Percentiles rank a stretch among this genome's conserved stretches.
phyloP scores from a whole-genome alignment of 2,329 filamentous ascomycete genomes.

The Sporothrix curviconia region DNA sequence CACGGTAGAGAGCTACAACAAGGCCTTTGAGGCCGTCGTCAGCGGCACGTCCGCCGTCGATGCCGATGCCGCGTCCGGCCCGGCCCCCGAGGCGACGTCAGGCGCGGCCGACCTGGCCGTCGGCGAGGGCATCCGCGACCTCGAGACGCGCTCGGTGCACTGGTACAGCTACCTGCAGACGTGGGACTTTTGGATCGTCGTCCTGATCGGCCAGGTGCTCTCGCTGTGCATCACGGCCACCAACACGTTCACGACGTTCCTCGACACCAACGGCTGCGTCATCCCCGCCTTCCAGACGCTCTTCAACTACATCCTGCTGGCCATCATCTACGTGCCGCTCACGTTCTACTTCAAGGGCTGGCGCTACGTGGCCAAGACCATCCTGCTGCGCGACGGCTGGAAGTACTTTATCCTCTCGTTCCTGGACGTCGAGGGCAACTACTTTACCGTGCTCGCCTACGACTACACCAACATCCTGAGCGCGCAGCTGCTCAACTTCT shows the following conservation, averaged over 20 bases:
- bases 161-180: slow-evolving; percentile 76
- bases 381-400: slow-evolving; percentile 72
- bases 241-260: slow-evolving; percentile 80
- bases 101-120: slow-evolving; percentile 34
- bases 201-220: slow-evolving; percentile 74
- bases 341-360: slow-evolving; percentile 75
- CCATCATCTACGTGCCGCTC: slow-evolving; percentile 71
- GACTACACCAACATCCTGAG: slow-evolving; percentile 85
- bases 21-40: slow-evolving; percentile 7
- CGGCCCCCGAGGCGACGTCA: slow-evolving; percentile 20
- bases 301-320: slow-evolving; percentile 87
- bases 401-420: slow-evolving; percentile 90
- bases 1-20: slow-evolving; percentile 7
- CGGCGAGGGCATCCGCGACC: slow-evolving; percentile 44
- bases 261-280: slow-evolving; percentile 59
- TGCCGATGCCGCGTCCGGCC: not conserved
- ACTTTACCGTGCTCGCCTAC: slow-evolving; percentile 94
- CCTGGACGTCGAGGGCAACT: slow-evolving; percentile 93
- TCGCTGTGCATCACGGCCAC: slow-evolving; percentile 86
- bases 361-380: slow-evolving; percentile 54
- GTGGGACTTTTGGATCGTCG: slow-evolving; percentile 78
- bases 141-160: slow-evolving; percentile 47
- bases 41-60: slow-evolving; percentile 16
- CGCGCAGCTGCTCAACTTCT: slow-evolving; percentile 95
- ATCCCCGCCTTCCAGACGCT: slow-evolving; percentile 95